Evolutionary conservation across 1,139 yeast species (phyloP).

Genomic region (Debaryomycetaceae sp.): DNA sequence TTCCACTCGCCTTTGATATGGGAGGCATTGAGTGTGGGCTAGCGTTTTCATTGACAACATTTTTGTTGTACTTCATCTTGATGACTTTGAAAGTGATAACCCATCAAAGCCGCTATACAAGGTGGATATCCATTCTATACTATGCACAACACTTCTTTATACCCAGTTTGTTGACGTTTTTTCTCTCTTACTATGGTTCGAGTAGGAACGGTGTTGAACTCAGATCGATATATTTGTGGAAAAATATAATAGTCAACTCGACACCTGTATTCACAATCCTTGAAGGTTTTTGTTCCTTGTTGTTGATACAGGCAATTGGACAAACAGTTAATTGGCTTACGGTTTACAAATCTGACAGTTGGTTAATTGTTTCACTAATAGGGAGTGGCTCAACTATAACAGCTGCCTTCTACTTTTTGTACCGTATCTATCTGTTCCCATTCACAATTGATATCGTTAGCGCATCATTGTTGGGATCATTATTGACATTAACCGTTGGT

Average conservation of each 20-base stretch:
- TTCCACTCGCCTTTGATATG: constrained; percentile 92
- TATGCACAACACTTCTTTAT: constrained; percentile 79
- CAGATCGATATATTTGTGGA: constrained; percentile 50
- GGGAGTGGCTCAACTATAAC: constrained; percentile 76
- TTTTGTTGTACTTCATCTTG: constrained; percentile 62
- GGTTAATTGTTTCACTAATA: constrained; percentile 76
- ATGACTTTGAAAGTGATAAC: constrained; percentile 67
- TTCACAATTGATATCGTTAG: constrained; percentile 69
- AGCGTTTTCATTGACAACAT: constrained; percentile 76
- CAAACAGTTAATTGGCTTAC: constrained; percentile 75
- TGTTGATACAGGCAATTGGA: constrained; percentile 88
- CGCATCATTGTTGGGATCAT: constrained; percentile 83
- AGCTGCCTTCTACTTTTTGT: constrained; percentile 70
- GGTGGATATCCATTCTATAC: constrained; percentile 60
- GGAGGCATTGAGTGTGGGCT: constrained; percentile 92
- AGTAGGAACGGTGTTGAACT: constrained; percentile 14
- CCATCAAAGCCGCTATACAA: constrained; percentile 45
- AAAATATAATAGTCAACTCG: constrained; percentile 63
- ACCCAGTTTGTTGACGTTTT: constrained; percentile 76
- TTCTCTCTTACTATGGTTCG: constrained; percentile 49
- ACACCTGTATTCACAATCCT: constrained; percentile 85
- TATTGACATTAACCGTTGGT: constrained; percentile 71
- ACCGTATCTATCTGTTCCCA: constrained; percentile 76
- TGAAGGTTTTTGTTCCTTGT: constrained; percentile 89
- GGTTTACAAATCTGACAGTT: constrained; percentile 64